These are phyloP conservation scores for Komagataella ulmi DNA, from an alignment of 805 yeast genomes.

Conservation along the genomic window DNA sequence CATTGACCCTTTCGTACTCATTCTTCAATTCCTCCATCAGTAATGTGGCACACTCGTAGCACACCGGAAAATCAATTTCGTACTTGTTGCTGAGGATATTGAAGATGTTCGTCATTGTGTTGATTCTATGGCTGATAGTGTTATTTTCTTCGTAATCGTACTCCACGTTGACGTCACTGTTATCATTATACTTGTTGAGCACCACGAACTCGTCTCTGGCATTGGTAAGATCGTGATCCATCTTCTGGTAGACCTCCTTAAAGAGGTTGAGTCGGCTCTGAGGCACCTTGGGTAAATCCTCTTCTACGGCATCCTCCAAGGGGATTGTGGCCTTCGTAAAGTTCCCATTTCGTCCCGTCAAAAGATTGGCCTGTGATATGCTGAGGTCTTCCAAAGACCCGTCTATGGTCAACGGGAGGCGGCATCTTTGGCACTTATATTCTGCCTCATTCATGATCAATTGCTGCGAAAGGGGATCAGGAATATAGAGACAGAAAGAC, in stretches of 20 bases:
- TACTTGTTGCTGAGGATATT: slow-evolving; percentile 65
- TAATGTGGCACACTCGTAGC: slow-evolving; percentile 68
- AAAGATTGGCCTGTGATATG: slow-evolving; percentile 39
- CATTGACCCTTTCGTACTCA: slow-evolving; percentile 58
- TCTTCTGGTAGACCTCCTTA: background rate
- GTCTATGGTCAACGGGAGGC: slow-evolving; percentile 42
- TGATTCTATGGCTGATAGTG: slow-evolving; percentile 30
- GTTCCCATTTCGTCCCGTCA: slow-evolving; percentile 16
- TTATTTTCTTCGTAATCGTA: background rate
- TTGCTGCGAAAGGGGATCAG: background rate
- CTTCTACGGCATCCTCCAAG: background rate
- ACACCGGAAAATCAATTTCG: slow-evolving; percentile 77
- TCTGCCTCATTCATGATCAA: background rate
- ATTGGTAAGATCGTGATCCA: background rate
- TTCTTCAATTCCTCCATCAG: slow-evolving; percentile 51
- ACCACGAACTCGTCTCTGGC: slow-evolving; percentile 14
- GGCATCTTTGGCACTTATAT: slow-evolving; percentile 49
- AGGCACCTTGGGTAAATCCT: background rate
- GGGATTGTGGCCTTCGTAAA: background rate
- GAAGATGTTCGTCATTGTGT: slow-evolving; percentile 51
- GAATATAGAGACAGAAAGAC: background rate
- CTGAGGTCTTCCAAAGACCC: slow-evolving; percentile 37
- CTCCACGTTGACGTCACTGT: background rate
- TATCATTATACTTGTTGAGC: background rate
- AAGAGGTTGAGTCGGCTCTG: background rate